Conservation (phyloP, 345 rosid species). For the Acer negundo region DNA sequence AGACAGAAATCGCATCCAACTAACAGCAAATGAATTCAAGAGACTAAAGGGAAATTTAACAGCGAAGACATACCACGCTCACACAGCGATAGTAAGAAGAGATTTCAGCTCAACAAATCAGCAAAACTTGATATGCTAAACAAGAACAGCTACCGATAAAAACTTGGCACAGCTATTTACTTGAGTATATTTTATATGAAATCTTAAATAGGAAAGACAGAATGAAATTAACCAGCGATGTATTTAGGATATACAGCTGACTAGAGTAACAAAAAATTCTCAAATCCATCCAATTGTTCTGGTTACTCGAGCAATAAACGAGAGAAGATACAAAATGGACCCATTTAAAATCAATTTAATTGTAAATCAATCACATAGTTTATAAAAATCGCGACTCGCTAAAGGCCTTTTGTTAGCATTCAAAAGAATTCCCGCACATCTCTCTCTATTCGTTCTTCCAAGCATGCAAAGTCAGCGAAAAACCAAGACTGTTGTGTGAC, state of each 20-base stretch:
- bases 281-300: constrained; percentile 35
- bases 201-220: background rate
- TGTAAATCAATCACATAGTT: constrained; percentile 42
- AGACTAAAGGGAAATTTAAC: constrained; percentile 1
- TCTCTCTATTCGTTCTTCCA: constrained; percentile 91
- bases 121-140: background rate
- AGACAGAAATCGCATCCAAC: constrained; percentile 16
- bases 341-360: constrained; percentile 33
- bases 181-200: background rate
- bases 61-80: background rate
- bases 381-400: constrained; percentile 49
- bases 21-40: background rate
- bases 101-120: constrained; percentile 8
- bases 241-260: constrained; percentile 25
- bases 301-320: constrained; percentile 25
- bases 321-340: constrained; percentile 30
- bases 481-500: constrained; percentile 58
- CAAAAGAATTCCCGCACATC: constrained; percentile 28
- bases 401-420: constrained; percentile 49
- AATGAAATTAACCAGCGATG: constrained; percentile 16
- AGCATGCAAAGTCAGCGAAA: constrained; percentile 79
- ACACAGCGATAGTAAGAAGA: background rate
- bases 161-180: constrained; percentile 5
- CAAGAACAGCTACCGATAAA: constrained; percentile 9
- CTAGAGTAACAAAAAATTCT: constrained; percentile 36